Percentiles rank a stretch among this genome's conserved stretches.
phyloP scores from a whole-genome alignment of 108 stramenopile genomes.

The Nannochloropsis gaditana region DNA sequence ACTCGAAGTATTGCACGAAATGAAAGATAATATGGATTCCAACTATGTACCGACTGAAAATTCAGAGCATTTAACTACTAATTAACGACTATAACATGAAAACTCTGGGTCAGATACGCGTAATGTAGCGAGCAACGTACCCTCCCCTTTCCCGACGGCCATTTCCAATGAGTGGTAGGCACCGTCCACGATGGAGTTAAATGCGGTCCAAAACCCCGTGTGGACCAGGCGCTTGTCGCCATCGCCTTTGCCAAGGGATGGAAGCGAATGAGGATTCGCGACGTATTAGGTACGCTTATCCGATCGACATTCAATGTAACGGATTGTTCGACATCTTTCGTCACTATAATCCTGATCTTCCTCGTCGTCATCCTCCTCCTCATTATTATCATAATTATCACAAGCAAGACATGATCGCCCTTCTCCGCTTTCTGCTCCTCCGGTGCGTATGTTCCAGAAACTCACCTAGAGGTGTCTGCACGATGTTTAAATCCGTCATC shows the following conservation, averaged over 20 bases:
- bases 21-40: background rate
- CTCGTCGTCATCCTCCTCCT: too few species aligned
- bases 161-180: background rate
- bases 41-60: background rate
- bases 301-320: too few species aligned
- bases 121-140: background rate
- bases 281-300: too few species aligned
- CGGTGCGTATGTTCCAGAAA: background rate
- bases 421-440: too few species aligned
- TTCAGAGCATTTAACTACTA: background rate
- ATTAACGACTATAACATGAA: too few species aligned
- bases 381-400: too few species aligned
- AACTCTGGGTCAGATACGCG: too few species aligned
- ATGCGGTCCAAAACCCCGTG: background rate
- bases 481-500: background rate
- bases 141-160: background rate
- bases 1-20: background rate
- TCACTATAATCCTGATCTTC: too few species aligned
- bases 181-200: background rate
- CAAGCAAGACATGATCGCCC: too few species aligned
- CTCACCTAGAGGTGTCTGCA: background rate
- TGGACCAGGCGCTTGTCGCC: conserved; percentile 14
- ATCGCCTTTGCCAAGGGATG: background rate
- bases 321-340: too few species aligned
- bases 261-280: too few species aligned